phyloP scores from a whole-genome alignment of 176 grass and related monocot genomes.

The Carex myosuroides region DNA sequence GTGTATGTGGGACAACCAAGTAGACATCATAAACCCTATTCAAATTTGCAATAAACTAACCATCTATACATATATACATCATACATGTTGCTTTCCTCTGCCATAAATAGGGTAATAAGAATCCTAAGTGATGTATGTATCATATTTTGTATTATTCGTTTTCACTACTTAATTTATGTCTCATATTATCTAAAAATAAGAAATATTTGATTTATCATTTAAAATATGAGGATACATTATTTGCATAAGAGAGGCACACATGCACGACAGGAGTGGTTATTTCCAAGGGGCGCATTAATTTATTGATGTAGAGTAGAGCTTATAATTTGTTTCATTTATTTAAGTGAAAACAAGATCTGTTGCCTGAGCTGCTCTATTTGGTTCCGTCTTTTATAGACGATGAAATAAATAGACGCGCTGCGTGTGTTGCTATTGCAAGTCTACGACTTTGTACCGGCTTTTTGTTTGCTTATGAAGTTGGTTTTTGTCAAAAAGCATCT shows the following conservation, averaged over 20 bases:
- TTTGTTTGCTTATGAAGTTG: constrained; percentile 16
- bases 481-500: constrained; percentile 27
- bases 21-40: neutral
- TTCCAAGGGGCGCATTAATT: no score
- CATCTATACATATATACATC: neutral
- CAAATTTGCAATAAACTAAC: neutral
- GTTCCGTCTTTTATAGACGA: no score
- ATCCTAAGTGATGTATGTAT: no score
- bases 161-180: neutral
- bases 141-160: neutral
- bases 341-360: no score
- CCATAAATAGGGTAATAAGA: neutral
- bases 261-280: no score
- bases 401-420: neutral
- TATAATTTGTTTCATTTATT: no score
- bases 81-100: neutral
- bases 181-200: neutral
- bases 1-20: neutral
- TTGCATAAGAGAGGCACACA: no score
- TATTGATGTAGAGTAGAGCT: no score
- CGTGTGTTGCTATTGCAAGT: neutral
- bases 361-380: no score
- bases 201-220: no score
- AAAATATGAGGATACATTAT: no score
- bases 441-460: neutral